These are phyloP conservation scores for Geotrichum reessii DNA, from an alignment of 1,139 yeast genomes.

Conservation along the genomic window DNA sequence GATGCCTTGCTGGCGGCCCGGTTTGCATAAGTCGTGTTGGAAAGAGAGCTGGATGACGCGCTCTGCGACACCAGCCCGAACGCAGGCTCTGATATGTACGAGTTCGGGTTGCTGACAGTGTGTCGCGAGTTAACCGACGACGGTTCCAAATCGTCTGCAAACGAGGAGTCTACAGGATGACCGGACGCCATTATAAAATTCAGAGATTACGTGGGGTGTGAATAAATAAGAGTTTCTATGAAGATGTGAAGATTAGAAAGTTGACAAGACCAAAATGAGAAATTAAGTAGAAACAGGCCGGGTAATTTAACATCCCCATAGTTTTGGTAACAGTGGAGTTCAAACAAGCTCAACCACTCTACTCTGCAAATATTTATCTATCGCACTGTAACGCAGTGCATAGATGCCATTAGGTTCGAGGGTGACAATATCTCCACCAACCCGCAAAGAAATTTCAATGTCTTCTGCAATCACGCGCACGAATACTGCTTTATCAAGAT, in stretches of 20 bases:
- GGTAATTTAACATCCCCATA: constrained; percentile 1
- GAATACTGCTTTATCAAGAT: constrained; percentile 69
- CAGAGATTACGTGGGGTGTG: neutral
- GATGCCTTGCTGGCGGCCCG: constrained; percentile 29
- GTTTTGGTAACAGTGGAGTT: neutral
- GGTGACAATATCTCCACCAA: constrained; percentile 53
- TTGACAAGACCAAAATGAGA: neutral
- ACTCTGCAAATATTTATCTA: constrained; percentile 10
- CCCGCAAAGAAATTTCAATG: constrained; percentile 32
- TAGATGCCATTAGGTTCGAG: constrained; percentile 64
- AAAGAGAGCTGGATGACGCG: neutral
- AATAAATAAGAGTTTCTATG: neutral
- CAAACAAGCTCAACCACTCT: constrained; percentile 8
- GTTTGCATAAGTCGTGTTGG: constrained; percentile 21
- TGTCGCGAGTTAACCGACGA: neutral
- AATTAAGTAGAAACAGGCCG: neutral
- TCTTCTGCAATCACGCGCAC: constrained; percentile 48
- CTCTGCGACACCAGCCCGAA: neutral
- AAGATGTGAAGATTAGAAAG: neutral
- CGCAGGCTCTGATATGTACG: constrained; percentile 1
- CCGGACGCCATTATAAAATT: neutral
- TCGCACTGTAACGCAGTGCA: constrained; percentile 60
- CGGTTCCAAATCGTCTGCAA: neutral
- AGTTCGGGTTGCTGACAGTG: constrained; percentile 1
- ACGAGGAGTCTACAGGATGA: neutral